These are phyloP conservation scores for Hypomontagnella monticulosa DNA, from an alignment of 495 filamentous ascomycete species.

Conservation along the genomic window DNA sequence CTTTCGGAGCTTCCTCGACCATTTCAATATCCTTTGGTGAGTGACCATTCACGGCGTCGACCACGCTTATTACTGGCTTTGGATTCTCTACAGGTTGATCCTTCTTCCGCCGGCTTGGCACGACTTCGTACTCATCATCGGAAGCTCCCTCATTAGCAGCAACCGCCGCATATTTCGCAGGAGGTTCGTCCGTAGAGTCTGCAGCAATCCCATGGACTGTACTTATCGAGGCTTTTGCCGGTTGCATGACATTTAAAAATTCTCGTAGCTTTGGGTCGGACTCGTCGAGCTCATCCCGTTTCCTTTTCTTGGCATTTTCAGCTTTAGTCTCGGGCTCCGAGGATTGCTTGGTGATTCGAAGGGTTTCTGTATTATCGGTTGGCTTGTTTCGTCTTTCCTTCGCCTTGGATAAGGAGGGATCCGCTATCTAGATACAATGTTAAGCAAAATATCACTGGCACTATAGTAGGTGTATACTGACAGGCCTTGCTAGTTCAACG, in stretches of 20 bases:
- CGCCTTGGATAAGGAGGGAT: slow-evolving; percentile 39
- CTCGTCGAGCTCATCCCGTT: slow-evolving; percentile 59
- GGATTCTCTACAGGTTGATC: slow-evolving; percentile 44
- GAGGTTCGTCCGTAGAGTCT: slow-evolving; percentile 63
- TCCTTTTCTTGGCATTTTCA: slow-evolving; percentile 57
- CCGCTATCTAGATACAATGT: slow-evolving; percentile 42
- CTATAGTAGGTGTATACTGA: slow-evolving; percentile 54
- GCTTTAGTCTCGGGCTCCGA: slow-evolving; percentile 28
- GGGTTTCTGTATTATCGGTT: slow-evolving; percentile 40
- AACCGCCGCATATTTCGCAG: slow-evolving; percentile 56
- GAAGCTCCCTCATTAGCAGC: slow-evolving; percentile 61
- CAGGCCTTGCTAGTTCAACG: slow-evolving; percentile 90
- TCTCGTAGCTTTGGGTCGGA: slow-evolving; percentile 84
- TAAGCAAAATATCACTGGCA: slow-evolving; percentile 3
- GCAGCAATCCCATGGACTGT: slow-evolving; percentile 60
- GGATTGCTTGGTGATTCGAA: slow-evolving; percentile 33
- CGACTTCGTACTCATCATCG: slow-evolving; percentile 73
- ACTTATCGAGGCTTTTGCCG: slow-evolving; percentile 70
- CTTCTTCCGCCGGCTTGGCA: slow-evolving; percentile 52
- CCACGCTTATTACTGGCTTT: slow-evolving; percentile 39
- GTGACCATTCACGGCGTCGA: background rate
- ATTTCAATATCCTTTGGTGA: background rate
- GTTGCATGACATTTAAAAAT: slow-evolving; percentile 84
- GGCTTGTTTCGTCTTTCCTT: slow-evolving; percentile 38
- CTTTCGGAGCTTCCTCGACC: slow-evolving; percentile 18